Evolutionary conservation across 345 rosid species (phyloP), one percentile per base, ranked within the genome.

Genomic region (Kandelia obovata): DNA sequence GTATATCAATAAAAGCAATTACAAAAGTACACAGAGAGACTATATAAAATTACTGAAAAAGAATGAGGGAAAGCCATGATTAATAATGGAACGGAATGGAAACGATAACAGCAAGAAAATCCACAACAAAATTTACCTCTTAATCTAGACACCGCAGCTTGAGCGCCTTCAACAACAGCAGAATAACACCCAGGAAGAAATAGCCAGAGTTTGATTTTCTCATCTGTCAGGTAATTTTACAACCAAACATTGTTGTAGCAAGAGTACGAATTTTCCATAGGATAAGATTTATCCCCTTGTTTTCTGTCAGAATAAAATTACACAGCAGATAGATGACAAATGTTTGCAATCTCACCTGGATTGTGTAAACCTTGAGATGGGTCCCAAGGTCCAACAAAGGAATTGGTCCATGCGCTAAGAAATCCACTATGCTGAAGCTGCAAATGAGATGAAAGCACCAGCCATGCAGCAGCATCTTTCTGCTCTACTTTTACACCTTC

Each of bases 361-460:
- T 92, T 95, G 73, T 95, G 90, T 77, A 92, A 71, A 65, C 99
- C 99, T 79, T 95, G 99, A 75, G 99, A 95, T 34, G 97, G 99
- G 82, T 95, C 99, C 99, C 99, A 95, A 77, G 99, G 99, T 78
- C 99, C 99, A 73, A 95, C 98, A 81, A 95, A 95, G 71, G 99
- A 92, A 84, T 92, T 95, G 46, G 97, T 95, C 99, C 99, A 95
- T 49, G 99, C 70, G 68, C 85, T 95, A 23, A 95, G 86, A 84
- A 86, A 89, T 9, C 96, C 94, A 71, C 88, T 90, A 86, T 87
- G 85, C 80, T 86, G 99, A 82, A 96, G 75, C 83, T 83, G 85
- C 23, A 90, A 76, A 83, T 96, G 97, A 68, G 99, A 86, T 21
- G 96, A 92, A 66, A 96, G 91, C 67, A 96, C 99, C 65, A 85